These are phyloP conservation scores for Ogataea saltuana DNA, from an alignment of 805 yeast species.

Conservation along the genomic window DNA sequence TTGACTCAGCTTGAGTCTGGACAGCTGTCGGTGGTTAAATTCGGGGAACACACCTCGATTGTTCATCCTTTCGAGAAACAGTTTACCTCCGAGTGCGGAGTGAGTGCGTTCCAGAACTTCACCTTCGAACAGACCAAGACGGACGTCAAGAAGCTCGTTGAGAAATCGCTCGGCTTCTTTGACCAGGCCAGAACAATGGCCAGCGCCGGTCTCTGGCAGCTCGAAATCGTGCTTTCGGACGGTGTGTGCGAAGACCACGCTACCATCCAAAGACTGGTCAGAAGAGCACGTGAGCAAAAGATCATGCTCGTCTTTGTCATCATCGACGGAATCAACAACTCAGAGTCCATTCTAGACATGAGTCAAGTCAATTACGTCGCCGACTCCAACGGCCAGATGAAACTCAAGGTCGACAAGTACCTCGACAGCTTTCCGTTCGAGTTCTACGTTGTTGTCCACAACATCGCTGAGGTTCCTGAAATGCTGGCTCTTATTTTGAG, in stretches of 20 bases:
- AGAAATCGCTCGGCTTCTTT: slow-evolving; percentile 72
- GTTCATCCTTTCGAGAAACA: slow-evolving; percentile 90
- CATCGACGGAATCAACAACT: slow-evolving; percentile 82
- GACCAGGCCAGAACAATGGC: slow-evolving; percentile 49
- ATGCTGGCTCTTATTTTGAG: slow-evolving; percentile 86
- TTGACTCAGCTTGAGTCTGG: slow-evolving; percentile 94
- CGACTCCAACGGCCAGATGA: slow-evolving; percentile 67
- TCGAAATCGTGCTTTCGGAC: slow-evolving; percentile 90
- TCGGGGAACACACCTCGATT: slow-evolving; percentile 80
- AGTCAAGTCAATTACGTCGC: slow-evolving; percentile 84
- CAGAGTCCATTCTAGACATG: slow-evolving; percentile 91
- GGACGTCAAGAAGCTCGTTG: slow-evolving; percentile 73
- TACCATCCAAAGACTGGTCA: slow-evolving; percentile 75
- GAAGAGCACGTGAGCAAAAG: slow-evolving; percentile 87
- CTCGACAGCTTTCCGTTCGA: slow-evolving; percentile 96
- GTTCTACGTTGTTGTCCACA: slow-evolving; percentile 89
- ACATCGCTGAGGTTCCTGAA: slow-evolving; percentile 86
- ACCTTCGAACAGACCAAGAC: slow-evolving; percentile 88
- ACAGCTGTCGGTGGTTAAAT: slow-evolving; percentile 82
- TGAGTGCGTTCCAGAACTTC: slow-evolving; percentile 81
- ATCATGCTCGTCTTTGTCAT: slow-evolving; percentile 95
- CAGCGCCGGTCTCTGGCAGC: slow-evolving; percentile 78
- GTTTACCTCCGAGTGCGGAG: slow-evolving; percentile 81
- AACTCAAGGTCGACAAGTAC: slow-evolving; percentile 76
- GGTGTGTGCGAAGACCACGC: slow-evolving; percentile 97